Conservation (phyloP, 208 protist species). For the Wallacemonas rigidus region DNA sequence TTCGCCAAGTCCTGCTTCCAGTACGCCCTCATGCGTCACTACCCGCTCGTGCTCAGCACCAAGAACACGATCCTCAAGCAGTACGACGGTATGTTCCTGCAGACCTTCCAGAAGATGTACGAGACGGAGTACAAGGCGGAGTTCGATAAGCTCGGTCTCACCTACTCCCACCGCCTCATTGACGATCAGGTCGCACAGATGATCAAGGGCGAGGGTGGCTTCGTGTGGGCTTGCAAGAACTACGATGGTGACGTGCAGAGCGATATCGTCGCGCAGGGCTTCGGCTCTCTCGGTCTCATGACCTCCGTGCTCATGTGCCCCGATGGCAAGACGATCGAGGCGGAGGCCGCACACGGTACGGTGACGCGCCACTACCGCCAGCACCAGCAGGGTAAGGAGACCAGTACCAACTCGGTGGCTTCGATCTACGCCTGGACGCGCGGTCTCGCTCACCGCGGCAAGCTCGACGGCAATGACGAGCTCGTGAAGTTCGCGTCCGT, state of each 20-base stretch:
- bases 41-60: constrained; percentile 94
- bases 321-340: constrained; percentile 97
- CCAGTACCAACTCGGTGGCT: constrained; percentile 97
- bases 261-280: constrained; percentile 97
- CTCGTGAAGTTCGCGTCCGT: constrained; percentile 86
- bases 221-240: constrained; percentile 99
- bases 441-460: constrained; percentile 94
- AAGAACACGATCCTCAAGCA: constrained; percentile 99
- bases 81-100: constrained; percentile 97
- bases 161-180: constrained; percentile 97
- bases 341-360: constrained; percentile 98
- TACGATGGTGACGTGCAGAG: constrained; percentile 99
- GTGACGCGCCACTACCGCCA: constrained; percentile 97
- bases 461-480: constrained; percentile 94
- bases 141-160: constrained; percentile 88
- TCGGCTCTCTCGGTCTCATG: constrained; percentile 98
- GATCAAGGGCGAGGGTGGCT: constrained; percentile 92
- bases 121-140: constrained; percentile 85
- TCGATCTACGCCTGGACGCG: constrained; percentile 98
- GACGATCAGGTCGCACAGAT: constrained; percentile 98
- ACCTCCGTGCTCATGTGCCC: constrained; percentile 97
- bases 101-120: constrained; percentile 96
- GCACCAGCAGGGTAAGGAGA: constrained; percentile 95
- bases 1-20: constrained; percentile 96
- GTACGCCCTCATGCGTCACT: constrained; percentile 91